Evolutionary conservation across 2,329 filamentous ascomycete genomes (phyloP).

Genomic region (Colletotrichum agaves): DNA sequence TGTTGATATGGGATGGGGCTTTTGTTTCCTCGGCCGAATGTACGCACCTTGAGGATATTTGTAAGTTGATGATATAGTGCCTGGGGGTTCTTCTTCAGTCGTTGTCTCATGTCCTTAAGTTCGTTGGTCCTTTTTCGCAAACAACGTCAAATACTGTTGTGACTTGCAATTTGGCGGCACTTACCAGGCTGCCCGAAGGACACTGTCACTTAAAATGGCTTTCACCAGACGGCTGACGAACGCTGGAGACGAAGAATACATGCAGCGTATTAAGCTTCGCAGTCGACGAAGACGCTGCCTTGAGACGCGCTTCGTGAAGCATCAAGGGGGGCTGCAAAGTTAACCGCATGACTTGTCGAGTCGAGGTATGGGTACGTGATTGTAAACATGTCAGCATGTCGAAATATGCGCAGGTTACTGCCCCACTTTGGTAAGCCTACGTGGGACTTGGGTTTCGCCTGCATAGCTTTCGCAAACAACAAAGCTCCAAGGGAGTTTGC

Average conservation of each 20-base stretch:
- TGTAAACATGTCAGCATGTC: conserved; percentile 44
- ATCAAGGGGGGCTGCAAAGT: conserved; percentile 43
- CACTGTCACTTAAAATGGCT: neutral
- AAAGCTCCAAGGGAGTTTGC: conserved; percentile 49
- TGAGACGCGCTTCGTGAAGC: conserved; percentile 41
- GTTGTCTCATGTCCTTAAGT: conserved; percentile 10
- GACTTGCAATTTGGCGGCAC: neutral
- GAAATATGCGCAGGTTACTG: conserved; percentile 48
- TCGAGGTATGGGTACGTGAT: conserved; percentile 47
- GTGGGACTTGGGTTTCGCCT: conserved; percentile 43
- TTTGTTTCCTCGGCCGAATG: neutral
- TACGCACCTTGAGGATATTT: neutral
- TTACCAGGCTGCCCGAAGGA: conserved; percentile 7
- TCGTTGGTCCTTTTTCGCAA: conserved; percentile 10
- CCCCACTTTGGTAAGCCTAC: conserved; percentile 48
- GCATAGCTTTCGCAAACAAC: conserved; percentile 42
- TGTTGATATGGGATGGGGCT: no score
- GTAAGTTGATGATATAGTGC: conserved; percentile 6
- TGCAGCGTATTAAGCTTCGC: conserved; percentile 26
- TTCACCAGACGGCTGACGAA: conserved; percentile 27
- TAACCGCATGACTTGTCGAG: conserved; percentile 39
- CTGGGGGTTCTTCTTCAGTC: conserved; percentile 6
- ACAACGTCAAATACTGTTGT: neutral
- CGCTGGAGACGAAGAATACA: conserved; percentile 22
- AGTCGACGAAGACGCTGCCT: conserved; percentile 45